Evolutionary conservation across 495 filamentous ascomycete genomes (phyloP).

Genomic region (Sordaria brevicollis): DNA sequence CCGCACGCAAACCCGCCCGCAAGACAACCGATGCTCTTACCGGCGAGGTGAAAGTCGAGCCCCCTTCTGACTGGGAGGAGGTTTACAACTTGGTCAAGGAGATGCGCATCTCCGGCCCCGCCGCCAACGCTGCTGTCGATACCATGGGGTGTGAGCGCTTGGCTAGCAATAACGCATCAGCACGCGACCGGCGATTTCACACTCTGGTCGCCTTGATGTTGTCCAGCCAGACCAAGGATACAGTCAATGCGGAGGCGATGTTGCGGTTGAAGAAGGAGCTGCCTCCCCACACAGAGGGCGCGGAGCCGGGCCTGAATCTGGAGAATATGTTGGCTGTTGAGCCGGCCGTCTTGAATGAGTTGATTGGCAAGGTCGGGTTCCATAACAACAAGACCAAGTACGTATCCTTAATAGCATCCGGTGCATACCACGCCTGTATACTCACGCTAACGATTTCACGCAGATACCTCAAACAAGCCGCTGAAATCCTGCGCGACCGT

Average conservation of each 20-base stretch:
- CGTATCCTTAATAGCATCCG: neutral
- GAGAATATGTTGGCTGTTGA: constrained; percentile 68
- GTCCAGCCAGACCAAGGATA: constrained; percentile 94
- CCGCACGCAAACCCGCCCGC: constrained; percentile 50
- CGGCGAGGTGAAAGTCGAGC: constrained; percentile 43
- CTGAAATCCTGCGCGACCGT: constrained; percentile 58
- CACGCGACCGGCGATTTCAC: constrained; percentile 73
- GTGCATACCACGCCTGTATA: neutral
- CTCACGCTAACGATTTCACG: neutral
- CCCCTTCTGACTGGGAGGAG: constrained; percentile 76
- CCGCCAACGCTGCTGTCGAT: constrained; percentile 70
- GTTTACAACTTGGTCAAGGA: constrained; percentile 67
- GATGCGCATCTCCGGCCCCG: constrained; percentile 64
- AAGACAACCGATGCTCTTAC: constrained; percentile 45
- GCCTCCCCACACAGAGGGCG: constrained; percentile 32
- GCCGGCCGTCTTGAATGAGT: constrained; percentile 56
- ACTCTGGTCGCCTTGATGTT: constrained; percentile 91
- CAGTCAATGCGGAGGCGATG: constrained; percentile 82
- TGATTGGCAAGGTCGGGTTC: constrained; percentile 83
- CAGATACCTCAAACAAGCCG: constrained; percentile 68
- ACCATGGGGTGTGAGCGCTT: constrained; percentile 94
- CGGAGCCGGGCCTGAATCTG: constrained; percentile 50
- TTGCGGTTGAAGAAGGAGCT: constrained; percentile 64
- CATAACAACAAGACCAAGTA: constrained; percentile 88
- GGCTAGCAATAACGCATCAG: constrained; percentile 39